These are phyloP conservation scores for Kandelia obovata DNA, from an alignment of 345 rosid genomes.

Conservation along the genomic window DNA sequence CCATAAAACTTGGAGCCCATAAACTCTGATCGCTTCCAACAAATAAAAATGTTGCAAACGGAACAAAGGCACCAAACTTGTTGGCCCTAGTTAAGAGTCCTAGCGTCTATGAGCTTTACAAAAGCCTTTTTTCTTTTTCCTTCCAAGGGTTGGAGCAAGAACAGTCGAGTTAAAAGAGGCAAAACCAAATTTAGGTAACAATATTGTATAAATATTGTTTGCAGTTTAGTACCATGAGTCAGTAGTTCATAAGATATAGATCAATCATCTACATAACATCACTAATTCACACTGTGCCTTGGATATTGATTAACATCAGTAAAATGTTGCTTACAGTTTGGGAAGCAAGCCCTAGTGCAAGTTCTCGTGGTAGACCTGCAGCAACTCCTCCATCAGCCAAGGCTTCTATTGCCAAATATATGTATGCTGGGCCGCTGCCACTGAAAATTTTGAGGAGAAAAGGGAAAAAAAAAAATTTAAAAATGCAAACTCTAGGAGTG, in stretches of 20 bases:
- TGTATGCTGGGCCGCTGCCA: constrained; percentile 93
- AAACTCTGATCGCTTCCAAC: no score
- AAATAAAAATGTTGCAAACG: no score
- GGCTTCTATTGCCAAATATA: constrained; percentile 89
- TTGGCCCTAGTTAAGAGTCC: background rate
- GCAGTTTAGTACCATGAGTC: no score
- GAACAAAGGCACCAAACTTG: no score
- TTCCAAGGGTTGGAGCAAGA: background rate
- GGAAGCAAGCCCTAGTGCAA: constrained; percentile 76
- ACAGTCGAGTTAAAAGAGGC: background rate
- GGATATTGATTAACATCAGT: background rate
- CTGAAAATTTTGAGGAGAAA: constrained; percentile 36
- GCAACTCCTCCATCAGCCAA: constrained; percentile 97
- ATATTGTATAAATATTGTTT: no score
- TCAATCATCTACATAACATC: background rate
- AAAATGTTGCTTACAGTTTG: constrained; percentile 56
- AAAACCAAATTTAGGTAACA: no score
- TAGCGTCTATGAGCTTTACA: background rate
- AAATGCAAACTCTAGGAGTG: background rate
- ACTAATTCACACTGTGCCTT: background rate
- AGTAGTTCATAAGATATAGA: background rate
- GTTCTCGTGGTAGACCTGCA: constrained; percentile 91
- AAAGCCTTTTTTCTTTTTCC: background rate
- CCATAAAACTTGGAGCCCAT: no score
- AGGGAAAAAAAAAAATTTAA: background rate